These are phyloP conservation scores for Termitomyces titanicus DNA, from an alignment of 768 basidiomycete genomes.

Conservation along the genomic window DNA sequence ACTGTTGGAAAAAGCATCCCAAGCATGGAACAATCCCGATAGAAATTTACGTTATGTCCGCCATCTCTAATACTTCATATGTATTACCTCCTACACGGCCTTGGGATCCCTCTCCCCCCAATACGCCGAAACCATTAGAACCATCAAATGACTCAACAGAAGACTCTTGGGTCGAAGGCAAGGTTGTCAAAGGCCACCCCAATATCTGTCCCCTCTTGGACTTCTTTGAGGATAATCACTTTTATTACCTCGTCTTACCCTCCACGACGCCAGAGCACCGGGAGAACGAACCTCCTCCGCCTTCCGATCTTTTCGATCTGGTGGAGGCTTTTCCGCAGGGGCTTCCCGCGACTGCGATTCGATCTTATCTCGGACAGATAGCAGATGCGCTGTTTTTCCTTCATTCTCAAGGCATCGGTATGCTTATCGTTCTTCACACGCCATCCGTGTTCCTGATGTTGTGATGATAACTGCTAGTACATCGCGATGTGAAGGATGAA, in stretches of 20 bases:
- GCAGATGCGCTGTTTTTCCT: slow-evolving; percentile 89
- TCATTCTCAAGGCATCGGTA: slow-evolving; percentile 89
- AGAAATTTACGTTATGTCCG: slow-evolving; percentile 94
- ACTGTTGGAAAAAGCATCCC: slow-evolving; percentile 99
- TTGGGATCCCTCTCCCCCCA: slow-evolving; percentile 69
- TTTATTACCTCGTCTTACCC: slow-evolving; percentile 92
- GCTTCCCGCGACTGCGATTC: slow-evolving; percentile 66
- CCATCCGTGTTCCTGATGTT: slow-evolving; percentile 6
- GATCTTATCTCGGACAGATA: slow-evolving; percentile 90
- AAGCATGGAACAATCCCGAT: slow-evolving; percentile 95
- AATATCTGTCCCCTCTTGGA: slow-evolving; percentile 94
- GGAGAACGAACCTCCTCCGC: slow-evolving; percentile 50
- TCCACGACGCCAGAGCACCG: slow-evolving; percentile 60
- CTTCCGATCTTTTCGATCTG: slow-evolving; percentile 90
- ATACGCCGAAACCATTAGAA: slow-evolving; percentile 14
- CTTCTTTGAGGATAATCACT: slow-evolving; percentile 96
- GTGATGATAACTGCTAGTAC: slow-evolving; percentile 53
- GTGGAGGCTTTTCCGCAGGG: slow-evolving; percentile 90
- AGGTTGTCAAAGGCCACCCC: slow-evolving; percentile 82
- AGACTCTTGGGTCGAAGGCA: slow-evolving; percentile 65
- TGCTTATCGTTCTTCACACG: slow-evolving; percentile 18
- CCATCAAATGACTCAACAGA: slow-evolving; percentile 14
- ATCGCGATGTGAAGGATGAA: slow-evolving; percentile 98
- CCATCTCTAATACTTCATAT: slow-evolving; percentile 79
- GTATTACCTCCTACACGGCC: slow-evolving; percentile 74